Evolutionary conservation across 2,329 filamentous ascomycete genomes (phyloP).

Genomic region (Trichophyton benhamiae): DNA sequence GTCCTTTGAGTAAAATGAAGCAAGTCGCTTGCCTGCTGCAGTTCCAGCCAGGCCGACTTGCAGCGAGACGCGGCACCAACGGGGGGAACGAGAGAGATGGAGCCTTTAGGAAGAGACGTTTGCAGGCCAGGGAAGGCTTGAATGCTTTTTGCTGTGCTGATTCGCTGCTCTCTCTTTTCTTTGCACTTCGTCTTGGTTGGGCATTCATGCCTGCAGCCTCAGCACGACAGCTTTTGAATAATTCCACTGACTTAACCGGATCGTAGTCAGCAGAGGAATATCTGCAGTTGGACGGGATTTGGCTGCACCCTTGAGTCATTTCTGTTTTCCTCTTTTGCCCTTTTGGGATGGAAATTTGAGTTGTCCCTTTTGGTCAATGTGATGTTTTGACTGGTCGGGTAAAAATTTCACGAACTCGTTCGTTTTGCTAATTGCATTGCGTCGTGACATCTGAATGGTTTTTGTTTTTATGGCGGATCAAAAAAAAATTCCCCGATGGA

Average conservation of each 20-base stretch:
- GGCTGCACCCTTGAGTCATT: background rate
- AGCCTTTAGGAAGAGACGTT: background rate
- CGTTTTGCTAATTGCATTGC: too few species aligned
- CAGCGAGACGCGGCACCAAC: conserved; percentile 21
- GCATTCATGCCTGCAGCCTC: conserved; percentile 29
- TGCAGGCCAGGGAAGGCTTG: conserved; percentile 6
- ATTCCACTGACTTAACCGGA: background rate
- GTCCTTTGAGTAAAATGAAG: background rate
- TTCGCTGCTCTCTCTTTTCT: conserved; percentile 22
- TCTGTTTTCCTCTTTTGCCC: background rate
- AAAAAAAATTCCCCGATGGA: background rate
- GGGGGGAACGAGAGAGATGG: conserved; percentile 11
- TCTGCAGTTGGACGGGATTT: background rate
- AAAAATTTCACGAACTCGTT: background rate
- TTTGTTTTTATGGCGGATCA: background rate
- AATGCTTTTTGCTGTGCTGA: conserved; percentile 14
- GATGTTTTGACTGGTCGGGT: background rate
- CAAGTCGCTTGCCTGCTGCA: conserved; percentile 4
- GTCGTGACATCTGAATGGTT: background rate
- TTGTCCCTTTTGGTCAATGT: background rate
- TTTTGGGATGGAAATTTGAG: background rate
- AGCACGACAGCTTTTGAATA: background rate
- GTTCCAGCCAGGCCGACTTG: conserved; percentile 16
- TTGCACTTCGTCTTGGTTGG: conserved; percentile 22
- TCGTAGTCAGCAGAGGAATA: background rate